Base-by-base conservation (phyloP, 352 stramenopile species). In the Pythium rishiriense region DNA sequence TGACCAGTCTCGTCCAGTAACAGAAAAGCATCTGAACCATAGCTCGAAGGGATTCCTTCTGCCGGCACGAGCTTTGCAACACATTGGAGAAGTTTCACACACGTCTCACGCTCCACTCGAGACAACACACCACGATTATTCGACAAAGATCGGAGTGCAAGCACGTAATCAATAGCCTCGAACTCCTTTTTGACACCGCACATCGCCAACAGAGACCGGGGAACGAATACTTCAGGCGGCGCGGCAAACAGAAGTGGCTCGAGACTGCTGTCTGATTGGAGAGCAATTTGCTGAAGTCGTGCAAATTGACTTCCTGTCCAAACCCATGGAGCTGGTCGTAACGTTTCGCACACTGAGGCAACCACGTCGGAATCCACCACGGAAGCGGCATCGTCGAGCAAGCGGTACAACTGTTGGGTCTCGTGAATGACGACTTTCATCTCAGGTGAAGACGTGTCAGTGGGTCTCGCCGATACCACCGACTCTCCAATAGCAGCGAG, bases 231-330 rank as follows among this genome's bases (percentile, higher is more conserved):
- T 22, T 89, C 79, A 9, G 75, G 75, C 24, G 84, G 84, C 15
- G 75, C 83, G 47, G 62, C 62, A 58, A 81, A 90, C 39, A 93
- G 62, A 19, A 93, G 63, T 33, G 83, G 85, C 37, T 90, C 76
- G 7, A 93, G 58, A 7, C 66, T 66, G 31, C 62, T 26, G 11
- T 87, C 75, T 6, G 66, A 66, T 29, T 83, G 56, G 14, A 79
- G 58, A 24, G 85, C 85, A 17, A 93, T 64, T 70, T 88, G 78
- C 7, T 71, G 74, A 21, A 82, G 64, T 2, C 71, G 74, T 12
- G 65, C 72, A 74, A 91, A 92, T 1, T 25, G 31, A 46, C 78
- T 84, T 24, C 83, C 81, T 8, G 83, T 92, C 83, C 85, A 93
- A 26, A 93, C 76, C 85, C 85, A 93, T 10, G 73, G 41, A 21